These are phyloP conservation scores for Hyaloperonospora brassicae DNA, from an alignment of 352 stramenopile species.

Conservation along the genomic window DNA sequence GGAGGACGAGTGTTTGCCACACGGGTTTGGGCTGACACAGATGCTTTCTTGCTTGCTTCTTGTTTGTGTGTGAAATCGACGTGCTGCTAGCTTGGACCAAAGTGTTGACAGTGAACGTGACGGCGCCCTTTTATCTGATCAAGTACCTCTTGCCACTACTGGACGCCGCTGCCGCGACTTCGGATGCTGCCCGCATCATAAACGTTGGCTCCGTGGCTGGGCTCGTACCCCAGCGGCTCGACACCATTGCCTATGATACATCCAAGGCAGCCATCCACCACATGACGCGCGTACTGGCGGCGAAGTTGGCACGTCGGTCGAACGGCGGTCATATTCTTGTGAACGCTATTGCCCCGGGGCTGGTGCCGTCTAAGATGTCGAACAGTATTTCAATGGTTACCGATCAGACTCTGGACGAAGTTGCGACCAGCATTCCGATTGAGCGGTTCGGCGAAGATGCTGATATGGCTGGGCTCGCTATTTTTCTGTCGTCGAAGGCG, in stretches of 20 bases:
- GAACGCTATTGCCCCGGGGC: constrained; percentile 90
- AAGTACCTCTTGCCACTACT: constrained; percentile 87
- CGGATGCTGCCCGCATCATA: constrained; percentile 56
- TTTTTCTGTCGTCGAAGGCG: constrained; percentile 88
- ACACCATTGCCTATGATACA: constrained; percentile 90
- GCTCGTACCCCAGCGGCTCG: constrained; percentile 77
- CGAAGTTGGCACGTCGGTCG: constrained; percentile 78
- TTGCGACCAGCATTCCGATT: constrained; percentile 73
- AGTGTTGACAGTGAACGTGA: constrained; percentile 92
- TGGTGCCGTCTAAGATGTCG: constrained; percentile 89
- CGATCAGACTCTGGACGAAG: constrained; percentile 40
- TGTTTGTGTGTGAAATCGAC: too few relatives aligned
- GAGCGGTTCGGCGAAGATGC: constrained; percentile 72
- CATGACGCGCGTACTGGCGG: constrained; percentile 88
- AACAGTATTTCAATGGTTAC: constrained; percentile 54
- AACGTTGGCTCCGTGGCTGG: constrained; percentile 69
- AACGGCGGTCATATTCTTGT: constrained; percentile 89
- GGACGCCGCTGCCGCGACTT: constrained; percentile 44
- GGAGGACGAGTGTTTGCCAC: too few relatives aligned
- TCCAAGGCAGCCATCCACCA: constrained; percentile 93
- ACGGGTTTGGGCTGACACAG: too few relatives aligned
- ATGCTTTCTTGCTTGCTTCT: too few relatives aligned
- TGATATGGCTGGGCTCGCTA: constrained; percentile 91
- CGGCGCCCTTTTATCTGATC: constrained; percentile 90
- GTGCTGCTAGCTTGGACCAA: constrained; percentile 82